A percentile compares a stretch with the other conserved stretches of the same genome.
Conservation (phyloP, 164 flowering plant genomes). For the Vitis labrusca region DNA sequence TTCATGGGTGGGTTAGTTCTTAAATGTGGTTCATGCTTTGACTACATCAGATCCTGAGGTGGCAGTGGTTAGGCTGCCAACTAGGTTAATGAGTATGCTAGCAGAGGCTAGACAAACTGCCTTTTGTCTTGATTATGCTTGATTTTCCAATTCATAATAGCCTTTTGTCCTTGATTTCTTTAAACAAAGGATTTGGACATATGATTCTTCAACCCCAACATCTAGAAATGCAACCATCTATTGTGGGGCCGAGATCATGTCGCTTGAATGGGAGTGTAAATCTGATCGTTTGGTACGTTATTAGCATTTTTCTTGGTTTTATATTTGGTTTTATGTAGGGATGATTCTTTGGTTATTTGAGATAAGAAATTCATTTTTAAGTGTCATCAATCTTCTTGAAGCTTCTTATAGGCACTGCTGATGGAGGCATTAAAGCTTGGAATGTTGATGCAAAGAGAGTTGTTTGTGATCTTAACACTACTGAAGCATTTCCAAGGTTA, state of each 20-base stretch:
- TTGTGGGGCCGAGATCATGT: conserved; percentile 90
- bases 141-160: neutral
- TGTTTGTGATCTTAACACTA: conserved; percentile 86
- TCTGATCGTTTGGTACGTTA: conserved; percentile 84
- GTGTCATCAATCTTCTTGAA: conserved; percentile 42
- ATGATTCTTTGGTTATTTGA: conserved; percentile 8
- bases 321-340: conserved; percentile 1
- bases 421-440: conserved; percentile 97
- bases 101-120: neutral
- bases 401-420: conserved; percentile 96
- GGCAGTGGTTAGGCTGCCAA: neutral
- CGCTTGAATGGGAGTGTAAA: conserved; percentile 97
- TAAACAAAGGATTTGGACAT: conserved; percentile 86
- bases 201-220: conserved; percentile 75
- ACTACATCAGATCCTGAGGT: neutral
- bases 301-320: neutral
- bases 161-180: neutral
- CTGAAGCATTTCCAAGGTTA: conserved; percentile 77
- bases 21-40: neutral
- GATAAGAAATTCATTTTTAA: conserved; percentile 11
- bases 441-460: conserved; percentile 99
- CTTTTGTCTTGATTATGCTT: neutral
- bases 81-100: neutral
- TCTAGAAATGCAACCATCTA: conserved; percentile 96
- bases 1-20: neutral